A percentile compares a stretch with the other conserved stretches of the same genome.
These are phyloP conservation scores for Naegleria fowleri DNA, from an alignment of 208 protist species.

Conservation along the genomic window DNA sequence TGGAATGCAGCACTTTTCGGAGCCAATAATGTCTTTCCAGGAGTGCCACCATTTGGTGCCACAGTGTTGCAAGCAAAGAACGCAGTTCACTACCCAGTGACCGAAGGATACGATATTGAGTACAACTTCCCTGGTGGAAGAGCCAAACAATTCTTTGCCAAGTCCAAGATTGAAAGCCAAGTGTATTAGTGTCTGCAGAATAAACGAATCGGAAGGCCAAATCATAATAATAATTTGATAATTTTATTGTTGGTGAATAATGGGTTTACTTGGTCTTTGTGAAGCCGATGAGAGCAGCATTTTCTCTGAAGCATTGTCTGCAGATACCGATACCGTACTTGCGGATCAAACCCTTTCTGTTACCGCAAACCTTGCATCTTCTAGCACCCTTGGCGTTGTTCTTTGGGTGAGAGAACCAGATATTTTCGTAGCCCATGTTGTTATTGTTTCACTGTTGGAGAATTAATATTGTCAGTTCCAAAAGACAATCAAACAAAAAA, in stretches of 20 bases:
- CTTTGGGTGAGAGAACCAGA: constrained; percentile 82
- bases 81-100: neutral
- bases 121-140: neutral
- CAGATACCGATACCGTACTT: constrained; percentile 87
- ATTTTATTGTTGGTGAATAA: neutral
- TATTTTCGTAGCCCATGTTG: constrained; percentile 71
- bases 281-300: constrained; percentile 7
- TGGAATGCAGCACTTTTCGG: neutral
- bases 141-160: neutral
- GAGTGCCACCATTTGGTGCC: neutral
- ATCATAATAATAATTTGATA: neutral
- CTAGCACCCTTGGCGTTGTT: constrained; percentile 78
- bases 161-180: neutral
- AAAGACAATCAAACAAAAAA: neutral
- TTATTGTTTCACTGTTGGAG: neutral
- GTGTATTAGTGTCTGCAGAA: neutral
- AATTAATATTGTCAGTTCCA: neutral
- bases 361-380: constrained; percentile 78
- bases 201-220: neutral
- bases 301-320: constrained; percentile 82
- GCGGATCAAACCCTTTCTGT: constrained; percentile 82
- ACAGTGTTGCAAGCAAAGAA: neutral
- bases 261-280: neutral
- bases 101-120: neutral
- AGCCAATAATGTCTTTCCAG: neutral